Base-by-base conservation (phyloP, 805 yeast genomes). In the Metschnikowia noctiluminum region DNA sequence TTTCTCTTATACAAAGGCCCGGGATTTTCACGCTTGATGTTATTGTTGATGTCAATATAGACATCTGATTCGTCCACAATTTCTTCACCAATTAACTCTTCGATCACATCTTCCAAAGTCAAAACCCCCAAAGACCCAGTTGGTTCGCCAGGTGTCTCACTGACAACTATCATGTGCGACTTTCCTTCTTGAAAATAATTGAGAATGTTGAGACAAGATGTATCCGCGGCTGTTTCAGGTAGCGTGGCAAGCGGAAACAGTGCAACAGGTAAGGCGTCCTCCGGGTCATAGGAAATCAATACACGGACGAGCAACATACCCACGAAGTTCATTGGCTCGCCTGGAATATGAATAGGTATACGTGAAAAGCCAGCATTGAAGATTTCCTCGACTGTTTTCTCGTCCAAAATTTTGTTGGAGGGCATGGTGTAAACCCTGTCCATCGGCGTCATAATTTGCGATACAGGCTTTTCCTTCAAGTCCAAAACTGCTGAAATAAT, bases 101-200 rank as follows among this genome's bases (percentile, higher is more conserved):
- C 99, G 62, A 92, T 94, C n/a, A 92, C 97, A 63, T 92, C 99
- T 68, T 92, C 99, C 52, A 92, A 74, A 1, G 99, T 92, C 39
- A 92, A 73, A 9, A 92, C 96, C 55, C 99, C 99, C 31, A 86
- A 64, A 1, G 97, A 94, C 16, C 97, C 97, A 36, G 76, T 74
- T 1, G 85, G 77, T 57, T 77, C 80, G 39, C 99, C 99, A 0
- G 98, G 98, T 40, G 76, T 75, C 49, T 83, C 84, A 54, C 92
- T 83, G 8, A 92, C 97, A 35, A 91, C 84, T 60, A 94, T 92
- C 99, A 92, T 92, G 68, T 92, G 99, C 1, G 96, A 85, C 67
- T 90, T 91, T 52, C 99, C 99, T 66, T 92, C 97, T 67, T 92
- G 99, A 77, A 94, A 92, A 69, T 92, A 92, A 67, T 92, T 92